phyloP scores from a whole-genome alignment of 768 basidiomycete species.

The Favolaschia claudopus region DNA sequence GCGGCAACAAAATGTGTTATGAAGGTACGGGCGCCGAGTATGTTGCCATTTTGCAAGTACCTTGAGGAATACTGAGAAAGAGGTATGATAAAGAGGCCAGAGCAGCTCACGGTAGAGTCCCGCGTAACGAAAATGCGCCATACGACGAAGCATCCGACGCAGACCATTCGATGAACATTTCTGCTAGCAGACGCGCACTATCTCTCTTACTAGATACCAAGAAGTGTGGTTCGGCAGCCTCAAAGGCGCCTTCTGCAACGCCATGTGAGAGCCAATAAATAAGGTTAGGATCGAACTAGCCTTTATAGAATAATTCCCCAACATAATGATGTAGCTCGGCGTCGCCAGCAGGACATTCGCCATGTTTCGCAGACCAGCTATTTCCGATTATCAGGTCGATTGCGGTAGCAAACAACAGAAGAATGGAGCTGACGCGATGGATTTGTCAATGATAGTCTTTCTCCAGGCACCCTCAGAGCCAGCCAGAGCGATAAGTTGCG shows the following conservation, averaged over 20 bases:
- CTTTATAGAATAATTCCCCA: slow-evolving; percentile 88
- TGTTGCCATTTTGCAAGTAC: slow-evolving; percentile 85
- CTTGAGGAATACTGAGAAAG: slow-evolving; percentile 41
- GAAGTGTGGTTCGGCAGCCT: slow-evolving; percentile 81
- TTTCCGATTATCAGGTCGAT: slow-evolving; percentile 26
- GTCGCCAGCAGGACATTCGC: slow-evolving; percentile 87
- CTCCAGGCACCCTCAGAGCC: slow-evolving; percentile 86
- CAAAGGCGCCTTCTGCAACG: slow-evolving; percentile 79
- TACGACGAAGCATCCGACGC: slow-evolving; percentile 50
- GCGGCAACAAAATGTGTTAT: slow-evolving; percentile 79
- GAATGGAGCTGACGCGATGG: slow-evolving; percentile 70
- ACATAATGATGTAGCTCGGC: slow-evolving; percentile 88
- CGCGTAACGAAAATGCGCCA: slow-evolving; percentile 85
- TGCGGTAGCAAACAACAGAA: slow-evolving; percentile 6
- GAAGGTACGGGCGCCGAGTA: slow-evolving; percentile 94
- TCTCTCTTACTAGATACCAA: slow-evolving; percentile 89
- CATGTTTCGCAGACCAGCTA: slow-evolving; percentile 88
- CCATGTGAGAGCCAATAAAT: neutral
- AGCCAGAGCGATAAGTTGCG: slow-evolving; percentile 89
- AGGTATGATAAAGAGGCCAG: neutral
- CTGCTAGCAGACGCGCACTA: slow-evolving; percentile 84
- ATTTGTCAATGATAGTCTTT: slow-evolving; percentile 86
- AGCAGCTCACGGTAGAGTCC: slow-evolving; percentile 82
- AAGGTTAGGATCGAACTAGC: slow-evolving; percentile 40
- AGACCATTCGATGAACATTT: slow-evolving; percentile 88